Percentiles rank a stretch among this genome's conserved stretches.
Evolutionary conservation across 2,329 filamentous ascomycete species (phyloP).

Genomic region (Talaromyces pinophilus): DNA sequence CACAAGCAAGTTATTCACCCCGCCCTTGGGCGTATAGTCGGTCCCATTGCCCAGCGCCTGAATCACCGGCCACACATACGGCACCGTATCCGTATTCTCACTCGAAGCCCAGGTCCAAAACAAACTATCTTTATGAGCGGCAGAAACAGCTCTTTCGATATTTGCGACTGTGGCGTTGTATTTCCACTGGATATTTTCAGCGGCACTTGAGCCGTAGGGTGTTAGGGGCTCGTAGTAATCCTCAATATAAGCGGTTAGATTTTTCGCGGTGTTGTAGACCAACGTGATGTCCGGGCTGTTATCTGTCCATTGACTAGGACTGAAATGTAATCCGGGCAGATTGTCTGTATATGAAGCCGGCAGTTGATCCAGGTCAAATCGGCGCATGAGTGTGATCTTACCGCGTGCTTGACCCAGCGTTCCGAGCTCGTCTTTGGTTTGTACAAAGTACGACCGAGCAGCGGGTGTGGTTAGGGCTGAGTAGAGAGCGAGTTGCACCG

Average conservation of each 20-base stretch:
- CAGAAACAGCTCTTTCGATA: constrained; percentile 41
- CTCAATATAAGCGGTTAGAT: constrained; percentile 50
- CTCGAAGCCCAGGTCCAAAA: constrained; percentile 54
- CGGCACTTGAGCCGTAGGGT: constrained; percentile 33
- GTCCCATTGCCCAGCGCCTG: constrained; percentile 47
- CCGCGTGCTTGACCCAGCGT: constrained; percentile 40
- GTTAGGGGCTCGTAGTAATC: constrained; percentile 51
- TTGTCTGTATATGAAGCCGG: constrained; percentile 36
- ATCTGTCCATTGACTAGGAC: constrained; percentile 48
- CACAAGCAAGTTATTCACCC: constrained; percentile 50
- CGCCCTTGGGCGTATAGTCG: constrained; percentile 40
- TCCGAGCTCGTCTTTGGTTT: constrained; percentile 39
- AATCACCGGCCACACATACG: constrained; percentile 46
- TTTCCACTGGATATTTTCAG: constrained; percentile 48
- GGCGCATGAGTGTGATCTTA: constrained; percentile 48
- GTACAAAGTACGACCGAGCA: constrained; percentile 45
- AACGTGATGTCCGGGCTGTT: constrained; percentile 46
- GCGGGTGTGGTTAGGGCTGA: constrained; percentile 42
- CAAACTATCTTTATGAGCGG: constrained; percentile 38
- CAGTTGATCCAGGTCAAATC: constrained; percentile 49
- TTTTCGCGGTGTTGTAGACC: constrained; percentile 43
- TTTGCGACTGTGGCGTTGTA: constrained; percentile 47
- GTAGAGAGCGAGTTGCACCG: constrained; percentile 44
- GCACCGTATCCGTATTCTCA: constrained; percentile 44
- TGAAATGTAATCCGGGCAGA: constrained; percentile 53